Evolutionary conservation across 768 basidiomycete genomes (phyloP), one percentile per base, ranked within the genome.

Genomic region (Phallus indusiatus): DNA sequence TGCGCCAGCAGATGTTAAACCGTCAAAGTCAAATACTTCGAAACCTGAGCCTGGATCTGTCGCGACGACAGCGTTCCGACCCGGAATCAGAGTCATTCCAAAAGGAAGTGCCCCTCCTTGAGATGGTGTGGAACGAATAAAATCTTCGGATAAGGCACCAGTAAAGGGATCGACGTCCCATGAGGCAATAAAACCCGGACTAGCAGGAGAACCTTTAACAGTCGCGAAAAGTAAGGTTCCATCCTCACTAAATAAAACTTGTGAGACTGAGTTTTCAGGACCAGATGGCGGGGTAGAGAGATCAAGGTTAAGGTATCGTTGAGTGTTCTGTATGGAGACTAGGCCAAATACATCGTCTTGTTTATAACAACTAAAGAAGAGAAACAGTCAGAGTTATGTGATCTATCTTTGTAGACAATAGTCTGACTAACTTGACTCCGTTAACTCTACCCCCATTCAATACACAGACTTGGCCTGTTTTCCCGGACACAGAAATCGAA

Each of bases 211-310:
- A 21, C 78, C 79, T 64, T 81, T 80, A 64, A 79, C 73, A 18
- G 79, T 74, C 12, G 74, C 79, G 47, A 80, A 66, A 37, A 81
- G 71, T 60, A 75, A 68, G 24, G 63, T 72, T 54, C 70, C 72
- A 59, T 79, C 77, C 63, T 76, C 75, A 20, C 67, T 71, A 71
- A 81, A 81, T 42, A 79, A 62, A 60, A 81, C 63, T 59, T 81
- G 76, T 65, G 73, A 75, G 53, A 72, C 69, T 18, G 71, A 72
- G 48, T 75, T 76, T 1, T 76, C 70, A 16, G 79, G 79, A 8
- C 80, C 79, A 17, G 67, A 77, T 0, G 79, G 74, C 47, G 78
- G 78, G 16, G 78, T 78, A 9, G 79, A 79, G 65, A 80, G 80
- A 65, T 78, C 78, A 57, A 81, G 67, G 34, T 67, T 67, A 33